Evolutionary conservation across 768 basidiomycete genomes (phyloP).

Genomic region (Xanthoconium purpureum): DNA sequence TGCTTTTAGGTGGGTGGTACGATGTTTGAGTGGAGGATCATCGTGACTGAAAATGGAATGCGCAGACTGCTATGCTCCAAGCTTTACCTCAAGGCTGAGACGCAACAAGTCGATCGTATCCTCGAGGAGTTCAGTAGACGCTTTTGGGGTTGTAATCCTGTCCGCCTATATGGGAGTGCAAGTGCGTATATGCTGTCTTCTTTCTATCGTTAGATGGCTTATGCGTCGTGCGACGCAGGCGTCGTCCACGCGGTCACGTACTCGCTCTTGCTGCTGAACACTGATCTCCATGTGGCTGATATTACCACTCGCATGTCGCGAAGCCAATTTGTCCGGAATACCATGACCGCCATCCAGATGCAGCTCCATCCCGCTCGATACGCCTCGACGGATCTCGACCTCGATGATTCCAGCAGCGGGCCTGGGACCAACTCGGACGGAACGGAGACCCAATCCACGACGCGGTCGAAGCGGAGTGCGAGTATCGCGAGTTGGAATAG

Average conservation of each 20-base stretch:
- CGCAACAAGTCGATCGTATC: constrained; percentile 97
- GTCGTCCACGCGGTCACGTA: constrained; percentile 95
- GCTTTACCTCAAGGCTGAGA: constrained; percentile 91
- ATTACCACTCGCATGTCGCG: constrained; percentile 87
- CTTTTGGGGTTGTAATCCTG: constrained; percentile 90
- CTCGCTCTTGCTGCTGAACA: constrained; percentile 91
- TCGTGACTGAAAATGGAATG: background rate
- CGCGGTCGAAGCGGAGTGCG: constrained; percentile 72
- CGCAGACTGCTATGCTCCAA: constrained; percentile 83
- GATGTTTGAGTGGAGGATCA: background rate
- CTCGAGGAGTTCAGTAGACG: constrained; percentile 86
- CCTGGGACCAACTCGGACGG: constrained; percentile 56
- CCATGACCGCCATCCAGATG: constrained; percentile 79
- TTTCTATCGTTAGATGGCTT: background rate
- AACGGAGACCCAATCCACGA: constrained; percentile 42
- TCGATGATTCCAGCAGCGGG: constrained; percentile 64
- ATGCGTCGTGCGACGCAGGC: constrained; percentile 41
- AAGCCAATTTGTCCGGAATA: constrained; percentile 88
- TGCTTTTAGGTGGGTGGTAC: constrained; percentile 71
- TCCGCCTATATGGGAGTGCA: constrained; percentile 74
- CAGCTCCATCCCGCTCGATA: constrained; percentile 59
- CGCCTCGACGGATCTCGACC: constrained; percentile 60
- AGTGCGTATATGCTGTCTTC: constrained; percentile 48
- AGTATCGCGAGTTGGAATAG: constrained; percentile 87
- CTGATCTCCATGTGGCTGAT: constrained; percentile 95